phyloP scores from a whole-genome alignment of 768 basidiomycete species.

The Mycena rosella region DNA sequence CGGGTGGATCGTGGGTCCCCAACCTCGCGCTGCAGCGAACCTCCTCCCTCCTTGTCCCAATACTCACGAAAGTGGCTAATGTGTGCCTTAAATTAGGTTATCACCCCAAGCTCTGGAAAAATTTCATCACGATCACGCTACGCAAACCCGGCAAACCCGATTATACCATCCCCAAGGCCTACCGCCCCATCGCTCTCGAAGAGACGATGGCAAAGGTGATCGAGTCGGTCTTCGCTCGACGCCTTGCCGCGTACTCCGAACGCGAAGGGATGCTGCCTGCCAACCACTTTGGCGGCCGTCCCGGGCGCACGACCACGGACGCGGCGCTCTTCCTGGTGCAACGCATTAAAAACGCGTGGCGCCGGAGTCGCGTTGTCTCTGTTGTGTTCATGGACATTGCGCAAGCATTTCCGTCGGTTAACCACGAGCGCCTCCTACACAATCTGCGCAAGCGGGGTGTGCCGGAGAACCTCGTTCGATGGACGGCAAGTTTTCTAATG shows the following conservation, averaged over 20 bases:
- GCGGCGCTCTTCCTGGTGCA: conserved; percentile 29
- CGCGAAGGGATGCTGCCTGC: conserved; percentile 2
- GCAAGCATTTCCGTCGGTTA: too few species aligned
- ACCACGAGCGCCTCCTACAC: too few species aligned
- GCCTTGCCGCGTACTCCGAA: conserved; percentile 16
- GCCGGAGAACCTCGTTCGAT: conserved; percentile 30
- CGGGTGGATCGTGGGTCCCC: conserved; percentile 41
- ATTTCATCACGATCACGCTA: conserved; percentile 43
- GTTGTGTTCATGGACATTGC: too few species aligned
- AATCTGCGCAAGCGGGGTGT: conserved; percentile 30
- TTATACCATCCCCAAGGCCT: background rate
- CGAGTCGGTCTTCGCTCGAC: conserved; percentile 20
- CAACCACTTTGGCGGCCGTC: conserved; percentile 35
- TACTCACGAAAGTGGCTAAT: conserved; percentile 4
- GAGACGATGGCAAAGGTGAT: conserved; percentile 34
- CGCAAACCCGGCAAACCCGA: conserved; percentile 22
- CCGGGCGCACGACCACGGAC: conserved; percentile 34
- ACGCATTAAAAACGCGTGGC: conserved; percentile 28
- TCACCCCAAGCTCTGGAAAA: too few species aligned
- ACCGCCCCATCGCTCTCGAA: conserved; percentile 35
- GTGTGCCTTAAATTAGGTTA: conserved; percentile 35
- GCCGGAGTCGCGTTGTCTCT: too few species aligned
- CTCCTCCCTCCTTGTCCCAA: conserved; percentile 33
- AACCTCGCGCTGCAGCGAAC: conserved; percentile 45
- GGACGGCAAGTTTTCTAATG: conserved; percentile 33